Base-by-base conservation (phyloP, 129 eudicot genomes). In the Lactuca saligna region DNA sequence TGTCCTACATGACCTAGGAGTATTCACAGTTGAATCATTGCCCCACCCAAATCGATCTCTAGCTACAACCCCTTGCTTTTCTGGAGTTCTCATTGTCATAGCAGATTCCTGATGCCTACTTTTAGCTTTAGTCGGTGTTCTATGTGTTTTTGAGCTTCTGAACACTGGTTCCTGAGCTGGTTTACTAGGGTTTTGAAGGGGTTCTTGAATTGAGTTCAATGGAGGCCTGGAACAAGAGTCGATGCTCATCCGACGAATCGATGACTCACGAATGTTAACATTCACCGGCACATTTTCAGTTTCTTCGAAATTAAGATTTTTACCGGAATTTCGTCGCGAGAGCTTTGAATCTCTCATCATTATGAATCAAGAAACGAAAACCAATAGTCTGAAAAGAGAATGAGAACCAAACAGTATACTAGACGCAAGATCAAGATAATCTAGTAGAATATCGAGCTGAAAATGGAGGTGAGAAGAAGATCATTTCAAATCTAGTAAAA, bases 301-400 rank as follows among this genome's bases (percentile, higher is more conserved):
- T 80, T 91, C 97, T 17, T 85, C 96, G 2, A 75, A 17, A 61
- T 83, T 75, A 16, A 77, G 16, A 34, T 61, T 82, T 64, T 84
- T 84, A 8, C 83, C 88, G 13, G 95, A 73, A 54, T 78, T 81
- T 39, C 89, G 82, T 33, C 89, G 87, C 70, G 71, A 63, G 38
- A 81, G 75, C 58, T 81, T 90, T 54, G 66, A 79, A 65, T 86
- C 94, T 76, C 90, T 70, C 66, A 82, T 42, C 97, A 90, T 90
- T 73, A 85, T 81, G 13, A 33, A 39, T 39, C 0, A 71, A 25
- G 7, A 8, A 17, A 16, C 1, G 7, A 35, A 33, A 57, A 71
- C 17, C 54, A 8, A 68, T 54, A 67, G 57, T 35, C 12, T 11
- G 64, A n/a, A 64, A 75, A 29, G 5, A 48, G 14, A 49, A 16